These are phyloP conservation scores for Aspergillus candidus DNA, from an alignment of 2,329 filamentous ascomycete species.

Conservation along the genomic window DNA sequence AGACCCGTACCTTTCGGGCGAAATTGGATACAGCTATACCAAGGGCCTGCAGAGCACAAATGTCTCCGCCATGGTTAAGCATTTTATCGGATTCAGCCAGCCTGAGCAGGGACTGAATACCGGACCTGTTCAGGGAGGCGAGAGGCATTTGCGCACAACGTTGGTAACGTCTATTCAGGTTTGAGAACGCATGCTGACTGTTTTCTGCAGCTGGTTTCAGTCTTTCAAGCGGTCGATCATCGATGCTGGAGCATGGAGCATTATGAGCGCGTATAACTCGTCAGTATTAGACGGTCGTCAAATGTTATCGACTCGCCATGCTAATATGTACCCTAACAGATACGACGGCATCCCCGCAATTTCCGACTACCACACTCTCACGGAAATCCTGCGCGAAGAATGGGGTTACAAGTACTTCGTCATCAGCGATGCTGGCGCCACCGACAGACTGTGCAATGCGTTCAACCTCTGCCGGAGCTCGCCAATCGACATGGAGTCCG, in stretches of 20 bases:
- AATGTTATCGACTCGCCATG: background rate
- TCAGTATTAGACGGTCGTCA: conserved; percentile 8
- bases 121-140: conserved; percentile 52
- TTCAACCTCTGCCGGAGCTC: conserved; percentile 59
- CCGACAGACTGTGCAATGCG: conserved; percentile 58
- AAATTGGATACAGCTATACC: conserved; percentile 58
- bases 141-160: conserved; percentile 50
- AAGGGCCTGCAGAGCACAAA: conserved; percentile 58
- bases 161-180: conserved; percentile 36
- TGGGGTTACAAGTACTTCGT: conserved; percentile 68
- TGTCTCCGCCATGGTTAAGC: conserved; percentile 68
- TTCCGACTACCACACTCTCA: conserved; percentile 59
- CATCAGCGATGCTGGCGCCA: conserved; percentile 63
- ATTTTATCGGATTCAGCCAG: conserved; percentile 63
- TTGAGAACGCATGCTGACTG: background rate
- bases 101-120: conserved; percentile 70
- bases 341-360: conserved; percentile 67
- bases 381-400: conserved; percentile 62
- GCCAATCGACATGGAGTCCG: conserved; percentile 59
- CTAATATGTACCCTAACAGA: conserved; percentile 9
- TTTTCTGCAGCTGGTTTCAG: conserved; percentile 40
- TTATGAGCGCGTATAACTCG: conserved; percentile 71
- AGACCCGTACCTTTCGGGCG: conserved; percentile 61
- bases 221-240: conserved; percentile 65
- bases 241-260: conserved; percentile 59